phyloP scores from a whole-genome alignment of 2,329 filamentous ascomycete species.

The Dactylellina leptospora region DNA sequence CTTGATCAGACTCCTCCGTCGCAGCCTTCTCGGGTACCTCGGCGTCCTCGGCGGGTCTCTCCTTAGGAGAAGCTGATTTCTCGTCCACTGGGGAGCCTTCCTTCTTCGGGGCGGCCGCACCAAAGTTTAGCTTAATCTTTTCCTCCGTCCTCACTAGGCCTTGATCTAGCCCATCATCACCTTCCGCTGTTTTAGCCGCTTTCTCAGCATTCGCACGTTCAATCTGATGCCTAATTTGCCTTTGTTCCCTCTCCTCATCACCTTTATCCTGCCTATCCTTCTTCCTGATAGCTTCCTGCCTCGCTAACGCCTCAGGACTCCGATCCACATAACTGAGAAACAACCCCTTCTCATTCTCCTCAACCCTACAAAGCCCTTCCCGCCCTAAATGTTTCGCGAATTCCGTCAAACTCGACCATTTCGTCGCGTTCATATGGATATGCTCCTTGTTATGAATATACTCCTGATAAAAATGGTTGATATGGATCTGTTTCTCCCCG shows the following conservation, averaged over 20 bases:
- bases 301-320: conserved; percentile 80
- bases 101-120: conserved; percentile 57
- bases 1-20: conserved; percentile 34
- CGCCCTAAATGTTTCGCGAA: conserved; percentile 86
- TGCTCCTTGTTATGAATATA: conserved; percentile 90
- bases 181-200: conserved; percentile 71
- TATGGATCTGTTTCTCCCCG: conserved; percentile 85
- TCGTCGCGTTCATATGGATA: conserved; percentile 91
- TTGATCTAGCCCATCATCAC: conserved; percentile 61
- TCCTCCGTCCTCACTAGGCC: conserved; percentile 72
- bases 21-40: conserved; percentile 38
- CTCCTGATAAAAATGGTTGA: conserved; percentile 95
- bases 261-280: conserved; percentile 89
- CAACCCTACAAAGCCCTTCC: conserved; percentile 87
- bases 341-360: conserved; percentile 87
- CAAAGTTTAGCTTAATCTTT: conserved; percentile 77
- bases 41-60: conserved; percentile 10
- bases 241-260: conserved; percentile 88
- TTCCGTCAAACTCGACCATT: conserved; percentile 86
- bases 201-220: conserved; percentile 63
- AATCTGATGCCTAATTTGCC: conserved; percentile 83
- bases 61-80: conserved; percentile 28
- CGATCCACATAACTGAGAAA: conserved; percentile 92
- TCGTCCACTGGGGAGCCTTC: conserved; percentile 18
- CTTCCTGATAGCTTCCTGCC: conserved; percentile 80